These are phyloP conservation scores for cucumber (Cucumis sativus) DNA, from an alignment of 306 rosid genomes.

Conservation along the genomic window DNA sequence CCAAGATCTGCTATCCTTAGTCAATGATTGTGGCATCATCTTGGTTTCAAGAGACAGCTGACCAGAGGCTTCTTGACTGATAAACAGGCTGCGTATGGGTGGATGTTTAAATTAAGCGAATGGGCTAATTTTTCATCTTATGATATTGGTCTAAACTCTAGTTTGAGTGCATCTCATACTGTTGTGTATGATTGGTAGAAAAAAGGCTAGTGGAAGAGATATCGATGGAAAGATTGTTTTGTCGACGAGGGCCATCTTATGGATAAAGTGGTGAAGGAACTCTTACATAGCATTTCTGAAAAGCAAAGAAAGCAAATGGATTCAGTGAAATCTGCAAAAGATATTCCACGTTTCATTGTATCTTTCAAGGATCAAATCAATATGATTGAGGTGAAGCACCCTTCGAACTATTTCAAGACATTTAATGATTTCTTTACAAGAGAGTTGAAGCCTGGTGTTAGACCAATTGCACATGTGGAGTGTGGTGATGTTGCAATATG, in stretches of 20 bases:
- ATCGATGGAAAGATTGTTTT: slow-evolving; percentile 75
- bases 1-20: no score
- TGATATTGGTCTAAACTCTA: slow-evolving; percentile 79
- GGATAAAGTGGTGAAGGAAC: slow-evolving; percentile 87
- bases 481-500: slow-evolving; percentile 65
- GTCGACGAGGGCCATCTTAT: slow-evolving; percentile 95
- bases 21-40: no score
- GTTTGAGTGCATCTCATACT: slow-evolving; percentile 82
- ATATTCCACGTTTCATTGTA: not conserved
- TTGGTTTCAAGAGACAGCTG: slow-evolving; percentile 10
- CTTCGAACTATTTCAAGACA: slow-evolving; percentile 74
- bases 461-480: slow-evolving; percentile 55
- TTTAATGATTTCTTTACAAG: slow-evolving; percentile 82
- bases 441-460: slow-evolving; percentile 75
- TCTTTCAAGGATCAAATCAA: slow-evolving; percentile 83
- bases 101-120: slow-evolving; percentile 91
- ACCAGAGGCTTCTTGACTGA: slow-evolving; percentile 94
- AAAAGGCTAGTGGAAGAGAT: slow-evolving; percentile 80
- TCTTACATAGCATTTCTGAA: slow-evolving; percentile 72
- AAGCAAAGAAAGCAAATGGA: slow-evolving; percentile 82
- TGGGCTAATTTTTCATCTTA: slow-evolving; percentile 90
- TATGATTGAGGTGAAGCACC: slow-evolving; percentile 69
- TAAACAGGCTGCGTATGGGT: slow-evolving; percentile 82
- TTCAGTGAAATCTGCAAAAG: slow-evolving; percentile 25
- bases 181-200: slow-evolving; percentile 84